Percentiles rank a stretch among this genome's conserved stretches.
These are phyloP conservation scores for Hypoxylon sp. DNA, from an alignment of 2,329 filamentous ascomycete species.

Conservation along the genomic window DNA sequence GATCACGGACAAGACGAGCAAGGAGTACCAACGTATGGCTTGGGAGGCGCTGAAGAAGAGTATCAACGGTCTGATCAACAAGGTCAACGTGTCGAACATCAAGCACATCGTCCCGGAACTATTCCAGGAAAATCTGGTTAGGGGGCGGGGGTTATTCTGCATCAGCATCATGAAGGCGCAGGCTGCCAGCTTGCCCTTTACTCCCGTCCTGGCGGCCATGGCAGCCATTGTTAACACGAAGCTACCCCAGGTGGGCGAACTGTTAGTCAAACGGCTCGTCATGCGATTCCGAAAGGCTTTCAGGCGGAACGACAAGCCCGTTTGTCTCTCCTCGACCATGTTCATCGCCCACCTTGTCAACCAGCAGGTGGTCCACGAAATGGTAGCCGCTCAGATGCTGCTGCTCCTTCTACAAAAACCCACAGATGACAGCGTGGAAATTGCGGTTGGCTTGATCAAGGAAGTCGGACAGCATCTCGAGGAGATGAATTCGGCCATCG, in stretches of 20 bases:
- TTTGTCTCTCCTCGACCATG: conserved; percentile 90
- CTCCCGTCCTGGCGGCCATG: conserved; percentile 95
- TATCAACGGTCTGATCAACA: conserved; percentile 98
- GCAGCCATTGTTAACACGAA: conserved; percentile 98
- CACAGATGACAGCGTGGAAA: conserved; percentile 96
- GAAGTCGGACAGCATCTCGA: conserved; percentile 95
- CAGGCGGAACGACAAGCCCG: conserved; percentile 95
- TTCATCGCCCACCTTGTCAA: conserved; percentile 97
- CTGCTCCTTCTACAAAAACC: conserved; percentile 93
- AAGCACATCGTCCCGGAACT: conserved; percentile 96
- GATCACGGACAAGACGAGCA: conserved; percentile 94
- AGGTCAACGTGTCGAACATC: conserved; percentile 98
- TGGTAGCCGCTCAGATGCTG: conserved; percentile 90
- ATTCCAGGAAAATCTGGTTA: conserved; percentile 91
- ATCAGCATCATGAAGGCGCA: conserved; percentile 98
- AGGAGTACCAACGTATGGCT: conserved; percentile 98
- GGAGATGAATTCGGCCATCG: conserved; percentile 90
- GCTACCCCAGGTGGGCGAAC: conserved; percentile 90
- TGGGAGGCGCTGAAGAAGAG: conserved; percentile 99
- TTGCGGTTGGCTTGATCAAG: conserved; percentile 90
- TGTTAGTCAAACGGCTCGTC: conserved; percentile 84
- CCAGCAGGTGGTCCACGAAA: conserved; percentile 93
- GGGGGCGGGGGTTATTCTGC: conserved; percentile 91
- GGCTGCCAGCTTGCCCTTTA: conserved; percentile 93
- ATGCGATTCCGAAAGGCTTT: conserved; percentile 96